These are phyloP conservation scores for Cladosporium velox DNA, from an alignment of 2,329 filamentous ascomycete genomes.

Conservation along the genomic window DNA sequence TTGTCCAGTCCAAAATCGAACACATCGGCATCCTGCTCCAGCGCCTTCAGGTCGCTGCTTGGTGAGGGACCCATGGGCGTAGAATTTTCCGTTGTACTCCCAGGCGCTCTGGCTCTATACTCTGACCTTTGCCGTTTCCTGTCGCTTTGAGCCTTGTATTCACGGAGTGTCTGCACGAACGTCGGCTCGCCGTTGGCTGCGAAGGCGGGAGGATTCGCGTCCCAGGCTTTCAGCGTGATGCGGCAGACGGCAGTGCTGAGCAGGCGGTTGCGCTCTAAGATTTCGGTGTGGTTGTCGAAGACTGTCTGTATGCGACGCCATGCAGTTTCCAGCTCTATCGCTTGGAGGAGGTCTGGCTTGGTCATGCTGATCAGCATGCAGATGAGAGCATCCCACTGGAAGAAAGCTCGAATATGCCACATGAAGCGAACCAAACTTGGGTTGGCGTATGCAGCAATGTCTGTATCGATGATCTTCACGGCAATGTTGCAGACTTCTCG, in stretches of 20 bases:
- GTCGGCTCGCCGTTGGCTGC: slow-evolving; percentile 21
- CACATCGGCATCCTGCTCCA: slow-evolving; percentile 1
- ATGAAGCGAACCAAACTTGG: slow-evolving; percentile 48
- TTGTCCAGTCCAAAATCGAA: slow-evolving; percentile 13
- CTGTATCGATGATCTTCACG: slow-evolving; percentile 45
- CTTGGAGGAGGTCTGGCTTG: slow-evolving; percentile 27
- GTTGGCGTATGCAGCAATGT: slow-evolving; percentile 45
- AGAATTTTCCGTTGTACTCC: background rate
- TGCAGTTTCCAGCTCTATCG: slow-evolving; percentile 36
- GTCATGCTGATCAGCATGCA: slow-evolving; percentile 41
- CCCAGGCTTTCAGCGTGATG: slow-evolving; percentile 50
- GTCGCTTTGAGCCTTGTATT: background rate
- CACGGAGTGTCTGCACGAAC: slow-evolving; percentile 24
- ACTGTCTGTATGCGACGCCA: slow-evolving; percentile 51
- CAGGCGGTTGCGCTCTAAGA: slow-evolving; percentile 41
- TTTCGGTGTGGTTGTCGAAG: slow-evolving; percentile 47
- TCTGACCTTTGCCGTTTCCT: background rate
- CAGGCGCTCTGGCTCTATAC: background rate
- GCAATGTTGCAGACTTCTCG: slow-evolving; percentile 45
- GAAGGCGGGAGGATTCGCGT: slow-evolving; percentile 28
- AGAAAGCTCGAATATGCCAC: slow-evolving; percentile 56
- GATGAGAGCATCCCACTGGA: slow-evolving; percentile 47
- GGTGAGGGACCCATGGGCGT: slow-evolving; percentile 8
- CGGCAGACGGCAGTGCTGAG: slow-evolving; percentile 47
- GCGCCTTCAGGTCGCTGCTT: background rate